Base-by-base conservation (phyloP, 1,284 basidiomycete genomes). In the Crepidotus sp. region DNA sequence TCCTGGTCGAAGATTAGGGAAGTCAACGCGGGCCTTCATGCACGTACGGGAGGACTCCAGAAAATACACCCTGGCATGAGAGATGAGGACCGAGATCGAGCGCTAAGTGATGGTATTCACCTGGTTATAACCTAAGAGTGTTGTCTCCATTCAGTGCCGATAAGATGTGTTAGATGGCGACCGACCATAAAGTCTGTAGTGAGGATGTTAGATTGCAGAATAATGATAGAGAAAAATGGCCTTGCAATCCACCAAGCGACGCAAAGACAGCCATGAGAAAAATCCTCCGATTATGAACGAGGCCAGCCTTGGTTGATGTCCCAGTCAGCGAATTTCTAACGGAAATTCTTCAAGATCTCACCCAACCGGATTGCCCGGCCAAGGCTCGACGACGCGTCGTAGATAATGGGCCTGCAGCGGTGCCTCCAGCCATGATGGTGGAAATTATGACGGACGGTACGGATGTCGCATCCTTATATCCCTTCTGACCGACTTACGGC, bases 201-300 rank as follows among this genome's bases (percentile, higher is more conserved):
- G 36, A 49, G 44, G 3, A 13, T 10, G 22, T 36, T 22, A 33
- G 24, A 14, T 14, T 8, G 44, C 2, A 19, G 11, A 15, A 15
- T 9, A 15, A 43, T 1, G 4, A 6, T 3, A 18, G 36, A 35
- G 19, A 8, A 43, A 48, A 36, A 21, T 46, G 27, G 66, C 11
- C 78, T 63, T 57, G 81, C 78, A 83, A 55, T 53, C 80, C 80
- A 60, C 80, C 80, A 19, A 83, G 65, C 10, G 80, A 82, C 3
- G 80, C 80, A 55, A 83, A 83, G n/a, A 84, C 70, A 9, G 80
- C 74, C 41, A 80, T 79, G 14, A 69, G 62, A 52, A 83, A 81
- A 29, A 81, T 62, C 49, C 68, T 70, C 25, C 69, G 65, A 55
- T 83, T 83, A 49, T 75, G 71, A 11, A 83, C 62, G 27, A 83